Base-by-base conservation (phyloP, 2,329 filamentous ascomycete species). In the Elsinoe arachidis region DNA sequence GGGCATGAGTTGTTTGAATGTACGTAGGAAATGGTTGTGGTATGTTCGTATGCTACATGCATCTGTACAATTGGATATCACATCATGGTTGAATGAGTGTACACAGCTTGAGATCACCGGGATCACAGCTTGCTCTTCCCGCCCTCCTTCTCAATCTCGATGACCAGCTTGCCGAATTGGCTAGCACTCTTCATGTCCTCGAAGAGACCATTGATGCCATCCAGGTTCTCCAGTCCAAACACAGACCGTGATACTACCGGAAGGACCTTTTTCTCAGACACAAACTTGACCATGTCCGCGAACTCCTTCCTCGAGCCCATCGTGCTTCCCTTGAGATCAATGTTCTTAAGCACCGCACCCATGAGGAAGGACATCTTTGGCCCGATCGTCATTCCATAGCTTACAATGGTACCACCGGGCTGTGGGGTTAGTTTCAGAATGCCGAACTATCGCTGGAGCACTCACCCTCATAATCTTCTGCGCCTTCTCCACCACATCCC, bases 271-370 rank as follows among this genome's bases (percentile, higher is more conserved):
- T 89, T 83, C 61, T 84, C 73, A 11, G 78, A 78, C 35, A 96
- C 87, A 73, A 96, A 96, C 1, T 80, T 78, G 5, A 96, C 79
- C 90, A 97, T 96, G 19, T 93, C 88, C n/a, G 77, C 77, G 67
- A 96, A 97, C 73, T 97, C 93, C 67, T 82, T 84, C 44, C 88
- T 80, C 26, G 89, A 95, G 0, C 92, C 92, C 91, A 97, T 96
- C 0, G 91, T 96, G 12, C 82, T 85, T 15, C 93, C 92, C 51
- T 81, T 81, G 26, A 97, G 78, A 47, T 97, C 92, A 55, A 96
- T 81, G 67, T 97, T 96, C 71, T 86, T 88, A 60, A 97, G 72
- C 12, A 93, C 87, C 0, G 90, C 90, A 60, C 78, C 73, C 88
- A 96, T 96, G 11, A 82, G 67, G 80, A 88, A 96, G 54, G 88